Percentiles rank a stretch among this genome's conserved stretches.
Evolutionary conservation across 2,329 filamentous ascomycete species (phyloP).

Genomic region (Arthrobotrys sinensis): DNA sequence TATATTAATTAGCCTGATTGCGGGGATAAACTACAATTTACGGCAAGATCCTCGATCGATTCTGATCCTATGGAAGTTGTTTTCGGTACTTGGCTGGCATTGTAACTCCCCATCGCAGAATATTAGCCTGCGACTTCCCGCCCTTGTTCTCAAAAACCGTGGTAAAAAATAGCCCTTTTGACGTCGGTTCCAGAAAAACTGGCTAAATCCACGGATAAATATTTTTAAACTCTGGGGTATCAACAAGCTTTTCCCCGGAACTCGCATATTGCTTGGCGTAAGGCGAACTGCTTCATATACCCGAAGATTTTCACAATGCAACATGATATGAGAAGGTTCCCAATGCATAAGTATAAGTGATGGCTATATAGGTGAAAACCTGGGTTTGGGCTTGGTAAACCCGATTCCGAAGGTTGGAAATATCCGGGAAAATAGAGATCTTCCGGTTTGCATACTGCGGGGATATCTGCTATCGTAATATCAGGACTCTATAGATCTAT

Average conservation of each 20-base stretch:
- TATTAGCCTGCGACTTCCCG: too few species aligned
- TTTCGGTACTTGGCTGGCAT: too few species aligned
- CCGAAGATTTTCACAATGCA: background rate
- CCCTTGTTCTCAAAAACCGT: too few species aligned
- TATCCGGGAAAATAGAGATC: constrained; percentile 1
- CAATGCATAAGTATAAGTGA: background rate
- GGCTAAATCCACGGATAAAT: constrained; percentile 8
- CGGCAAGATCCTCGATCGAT: too few species aligned
- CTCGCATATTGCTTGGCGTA: background rate
- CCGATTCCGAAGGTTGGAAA: too few species aligned
- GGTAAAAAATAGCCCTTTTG: too few species aligned
- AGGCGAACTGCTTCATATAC: background rate
- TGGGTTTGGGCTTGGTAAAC: background rate
- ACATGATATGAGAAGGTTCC: background rate
- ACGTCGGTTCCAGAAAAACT: background rate
- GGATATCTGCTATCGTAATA: too few species aligned
- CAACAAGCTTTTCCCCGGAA: background rate
- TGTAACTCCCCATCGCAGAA: too few species aligned
- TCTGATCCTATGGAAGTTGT: too few species aligned
- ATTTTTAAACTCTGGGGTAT: background rate
- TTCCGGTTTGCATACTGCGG: background rate
- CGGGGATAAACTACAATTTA: too few species aligned
- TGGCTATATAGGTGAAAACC: too few species aligned
- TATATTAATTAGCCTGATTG: too few species aligned
- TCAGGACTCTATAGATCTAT: background rate